phyloP scores from a whole-genome alignment of 83 land plant genomes.

The Thuja plicata region DNA sequence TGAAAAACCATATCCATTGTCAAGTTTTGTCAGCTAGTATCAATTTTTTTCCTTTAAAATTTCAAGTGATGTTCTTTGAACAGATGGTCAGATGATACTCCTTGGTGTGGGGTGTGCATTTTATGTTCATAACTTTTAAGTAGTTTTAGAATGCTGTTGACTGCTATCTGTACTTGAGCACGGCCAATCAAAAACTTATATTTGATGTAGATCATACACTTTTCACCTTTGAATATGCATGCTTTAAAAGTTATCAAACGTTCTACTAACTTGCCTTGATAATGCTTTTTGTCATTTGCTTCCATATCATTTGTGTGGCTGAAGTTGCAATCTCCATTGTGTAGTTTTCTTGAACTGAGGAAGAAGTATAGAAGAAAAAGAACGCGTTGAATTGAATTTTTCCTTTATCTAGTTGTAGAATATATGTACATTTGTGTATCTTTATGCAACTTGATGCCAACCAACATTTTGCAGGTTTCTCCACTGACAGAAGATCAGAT shows the following conservation, averaged over 20 bases:
- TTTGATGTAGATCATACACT: neutral
- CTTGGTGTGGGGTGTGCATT: neutral
- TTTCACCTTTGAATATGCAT: neutral
- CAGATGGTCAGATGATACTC: neutral
- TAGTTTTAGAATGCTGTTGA: neutral
- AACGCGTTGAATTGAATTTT: neutral
- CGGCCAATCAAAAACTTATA: neutral
- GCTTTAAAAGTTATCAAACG: neutral
- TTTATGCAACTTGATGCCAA: neutral
- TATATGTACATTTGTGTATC: neutral
- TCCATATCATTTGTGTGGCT: neutral
- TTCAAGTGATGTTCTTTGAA: neutral
- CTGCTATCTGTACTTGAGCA: neutral
- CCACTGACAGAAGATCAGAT: slow-evolving; percentile 22
- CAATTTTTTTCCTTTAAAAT: neutral
- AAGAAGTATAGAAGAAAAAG: neutral
- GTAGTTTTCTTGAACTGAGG: neutral
- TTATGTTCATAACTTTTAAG: neutral
- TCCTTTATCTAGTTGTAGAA: neutral
- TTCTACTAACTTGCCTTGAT: neutral
- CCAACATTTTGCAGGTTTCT: slow-evolving; percentile 23
- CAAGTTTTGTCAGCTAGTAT: neutral
- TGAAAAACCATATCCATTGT: neutral
- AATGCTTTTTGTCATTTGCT: neutral
- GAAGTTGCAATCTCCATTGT: neutral